Percentiles rank a stretch among this genome's conserved stretches.
These are phyloP conservation scores for Fusarium xyrophilum DNA, from an alignment of 2,329 filamentous ascomycete species.

Conservation along the genomic window DNA sequence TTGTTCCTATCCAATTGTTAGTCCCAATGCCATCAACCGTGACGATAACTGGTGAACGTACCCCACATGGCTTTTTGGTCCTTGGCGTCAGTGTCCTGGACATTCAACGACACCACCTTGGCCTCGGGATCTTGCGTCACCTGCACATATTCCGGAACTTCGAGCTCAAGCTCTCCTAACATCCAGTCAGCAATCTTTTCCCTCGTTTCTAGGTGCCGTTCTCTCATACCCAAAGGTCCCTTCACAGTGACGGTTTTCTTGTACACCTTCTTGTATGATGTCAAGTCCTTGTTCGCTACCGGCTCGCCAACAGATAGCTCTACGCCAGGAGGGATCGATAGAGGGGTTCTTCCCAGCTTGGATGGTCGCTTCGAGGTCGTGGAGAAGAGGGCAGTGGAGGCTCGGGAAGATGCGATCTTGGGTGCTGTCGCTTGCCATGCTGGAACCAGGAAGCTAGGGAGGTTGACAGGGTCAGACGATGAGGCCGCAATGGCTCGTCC, in stretches of 20 bases:
- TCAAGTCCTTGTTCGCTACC: conserved; percentile 58
- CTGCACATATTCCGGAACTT: conserved; percentile 79
- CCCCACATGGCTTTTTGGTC: conserved; percentile 97
- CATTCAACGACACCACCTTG: conserved; percentile 70
- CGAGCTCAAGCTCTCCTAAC: conserved; percentile 76
- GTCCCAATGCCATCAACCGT: background rate
- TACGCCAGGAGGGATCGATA: conserved; percentile 85
- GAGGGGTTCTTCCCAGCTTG: conserved; percentile 83
- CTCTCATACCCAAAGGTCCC: conserved; percentile 75
- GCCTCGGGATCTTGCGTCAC: conserved; percentile 71
- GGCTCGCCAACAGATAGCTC: conserved; percentile 74
- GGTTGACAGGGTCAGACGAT: conserved; percentile 56
- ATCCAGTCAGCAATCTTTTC: conserved; percentile 22
- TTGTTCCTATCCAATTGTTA: conserved; percentile 69
- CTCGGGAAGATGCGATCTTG: conserved; percentile 52
- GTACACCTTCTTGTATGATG: conserved; percentile 66
- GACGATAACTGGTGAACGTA: conserved; percentile 49
- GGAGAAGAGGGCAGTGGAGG: conserved; percentile 64
- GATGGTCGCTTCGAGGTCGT: conserved; percentile 71
- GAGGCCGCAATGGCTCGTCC: conserved; percentile 58
- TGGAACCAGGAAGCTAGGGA: conserved; percentile 76
- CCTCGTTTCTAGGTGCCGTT: background rate
- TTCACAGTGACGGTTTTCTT: conserved; percentile 75
- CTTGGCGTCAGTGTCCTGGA: conserved; percentile 72
- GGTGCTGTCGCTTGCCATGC: conserved; percentile 61